phyloP scores from a whole-genome alignment of 1,284 basidiomycete species.

The Rhodotorula sp. region DNA sequence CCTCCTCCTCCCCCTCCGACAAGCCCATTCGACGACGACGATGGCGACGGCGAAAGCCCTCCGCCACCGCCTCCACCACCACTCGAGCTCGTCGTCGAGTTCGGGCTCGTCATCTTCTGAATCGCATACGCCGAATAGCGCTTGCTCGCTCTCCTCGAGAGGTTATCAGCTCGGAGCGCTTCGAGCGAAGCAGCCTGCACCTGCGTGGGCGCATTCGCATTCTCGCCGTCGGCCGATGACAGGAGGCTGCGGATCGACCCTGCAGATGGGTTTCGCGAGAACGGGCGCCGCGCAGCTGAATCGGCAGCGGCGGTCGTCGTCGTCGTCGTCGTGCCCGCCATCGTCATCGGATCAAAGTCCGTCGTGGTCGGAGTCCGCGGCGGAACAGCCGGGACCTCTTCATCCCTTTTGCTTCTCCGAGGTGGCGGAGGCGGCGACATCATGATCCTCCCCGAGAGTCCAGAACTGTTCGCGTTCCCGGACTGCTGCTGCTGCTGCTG shows the following conservation, averaged over 20 bases:
- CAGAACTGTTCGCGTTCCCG: neutral
- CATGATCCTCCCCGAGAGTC: neutral
- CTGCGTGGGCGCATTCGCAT: neutral
- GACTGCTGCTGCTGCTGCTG: neutral
- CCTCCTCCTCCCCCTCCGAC: neutral
- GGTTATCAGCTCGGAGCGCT: constrained; percentile 80
- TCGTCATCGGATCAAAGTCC: neutral
- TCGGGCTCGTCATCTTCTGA: constrained; percentile 74
- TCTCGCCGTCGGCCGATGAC: neutral
- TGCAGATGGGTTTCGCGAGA: neutral
- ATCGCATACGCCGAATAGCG: constrained; percentile 95
- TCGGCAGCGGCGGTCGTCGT: no score
- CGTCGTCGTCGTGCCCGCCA: no score
- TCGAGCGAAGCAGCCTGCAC: constrained; percentile 62
- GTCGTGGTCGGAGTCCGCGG: neutral
- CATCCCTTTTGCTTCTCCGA: neutral
- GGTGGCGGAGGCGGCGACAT: neutral
- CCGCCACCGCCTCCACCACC: no score
- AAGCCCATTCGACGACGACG: no score
- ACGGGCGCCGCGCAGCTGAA: neutral
- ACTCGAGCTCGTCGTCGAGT: constrained; percentile 11
- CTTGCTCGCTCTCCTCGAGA: constrained; percentile 91
- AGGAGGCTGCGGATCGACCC: constrained; percentile 7
- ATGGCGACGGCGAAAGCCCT: no score
- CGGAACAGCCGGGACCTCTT: neutral